Conservation (phyloP, 257 asterid species). For the Scutellaria minor region DNA sequence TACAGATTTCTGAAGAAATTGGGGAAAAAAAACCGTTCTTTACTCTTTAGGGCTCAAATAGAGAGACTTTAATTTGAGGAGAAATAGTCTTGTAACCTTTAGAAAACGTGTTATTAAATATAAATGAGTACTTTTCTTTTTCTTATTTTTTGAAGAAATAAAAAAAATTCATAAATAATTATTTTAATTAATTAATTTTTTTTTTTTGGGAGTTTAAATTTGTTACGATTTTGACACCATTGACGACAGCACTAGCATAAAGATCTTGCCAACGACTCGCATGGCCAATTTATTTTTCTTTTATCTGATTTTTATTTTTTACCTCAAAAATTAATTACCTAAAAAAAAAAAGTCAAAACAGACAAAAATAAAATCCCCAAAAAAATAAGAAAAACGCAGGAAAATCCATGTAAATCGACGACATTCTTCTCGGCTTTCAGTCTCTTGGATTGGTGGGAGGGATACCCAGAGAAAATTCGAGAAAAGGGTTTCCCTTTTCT, state of each 20-base stretch:
- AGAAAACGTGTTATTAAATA: background rate
- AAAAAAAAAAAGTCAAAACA: background rate
- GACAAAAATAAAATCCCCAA: conserved; percentile 1
- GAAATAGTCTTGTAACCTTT: background rate
- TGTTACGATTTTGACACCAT: background rate
- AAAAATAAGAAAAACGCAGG: conserved; percentile 14
- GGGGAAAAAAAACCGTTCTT: background rate
- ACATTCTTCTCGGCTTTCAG: conserved; percentile 28
- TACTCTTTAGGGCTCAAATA: conserved; percentile 27
- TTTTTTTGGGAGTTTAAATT: background rate
- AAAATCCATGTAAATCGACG: conserved; percentile 40
- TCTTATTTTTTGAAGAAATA: too few species aligned
- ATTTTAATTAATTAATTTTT: too few species aligned
- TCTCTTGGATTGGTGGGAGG: conserved; percentile 46
- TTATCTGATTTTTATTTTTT: background rate
- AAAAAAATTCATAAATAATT: too few species aligned
- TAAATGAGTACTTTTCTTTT: too few species aligned
- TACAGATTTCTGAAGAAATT: background rate
- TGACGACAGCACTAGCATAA: background rate
- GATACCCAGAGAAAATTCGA: conserved; percentile 44
- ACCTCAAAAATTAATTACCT: background rate
- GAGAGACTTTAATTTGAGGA: background rate
- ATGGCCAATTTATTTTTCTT: background rate
- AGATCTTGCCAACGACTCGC: conserved; percentile 4
- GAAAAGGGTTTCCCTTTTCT: conserved; percentile 48